Percentiles rank a stretch among this genome's conserved stretches.
phyloP scores from a whole-genome alignment of 2,329 filamentous ascomycete species.

The Teratosphaeria epicoccoides region DNA sequence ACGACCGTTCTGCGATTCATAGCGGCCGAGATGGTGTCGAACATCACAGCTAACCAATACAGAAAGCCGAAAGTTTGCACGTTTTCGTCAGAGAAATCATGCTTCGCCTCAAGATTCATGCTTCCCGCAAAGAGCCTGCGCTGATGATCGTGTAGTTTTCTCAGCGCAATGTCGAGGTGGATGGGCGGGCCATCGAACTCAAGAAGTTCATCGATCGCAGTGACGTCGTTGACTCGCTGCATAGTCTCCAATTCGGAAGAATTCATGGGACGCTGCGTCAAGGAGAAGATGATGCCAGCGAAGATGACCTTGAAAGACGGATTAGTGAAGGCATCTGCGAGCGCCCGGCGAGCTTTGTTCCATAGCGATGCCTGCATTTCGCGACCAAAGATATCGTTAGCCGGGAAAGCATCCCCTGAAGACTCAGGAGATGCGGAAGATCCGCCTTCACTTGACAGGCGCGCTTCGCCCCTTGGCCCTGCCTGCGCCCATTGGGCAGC shows the following conservation, averaged over 20 bases:
- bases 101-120: neutral
- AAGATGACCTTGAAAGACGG: conserved; percentile 11
- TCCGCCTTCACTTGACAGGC: neutral
- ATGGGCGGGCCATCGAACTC: conserved; percentile 10
- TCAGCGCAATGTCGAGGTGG: conserved; percentile 8
- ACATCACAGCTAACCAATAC: conserved; percentile 14
- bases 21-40: conserved; percentile 12
- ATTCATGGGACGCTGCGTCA: conserved; percentile 11
- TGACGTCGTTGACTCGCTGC: neutral
- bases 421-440: neutral
- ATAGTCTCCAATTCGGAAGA: conserved; percentile 1
- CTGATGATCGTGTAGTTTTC: conserved; percentile 11
- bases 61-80: conserved; percentile 10
- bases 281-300: conserved; percentile 11
- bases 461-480: conserved; percentile 9
- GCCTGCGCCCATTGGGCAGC: conserved; percentile 11
- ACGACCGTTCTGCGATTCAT: conserved; percentile 9
- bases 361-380: conserved; percentile 9
- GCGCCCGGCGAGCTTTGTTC: conserved; percentile 9
- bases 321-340: conserved; percentile 8
- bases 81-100: conserved; percentile 6
- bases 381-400: conserved; percentile 8
- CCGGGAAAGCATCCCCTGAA: neutral
- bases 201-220: conserved; percentile 6
- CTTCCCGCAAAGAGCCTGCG: conserved; percentile 1